These are phyloP conservation scores for Neurospora sp. DNA, from an alignment of 495 filamentous ascomycete species.

Conservation along the genomic window DNA sequence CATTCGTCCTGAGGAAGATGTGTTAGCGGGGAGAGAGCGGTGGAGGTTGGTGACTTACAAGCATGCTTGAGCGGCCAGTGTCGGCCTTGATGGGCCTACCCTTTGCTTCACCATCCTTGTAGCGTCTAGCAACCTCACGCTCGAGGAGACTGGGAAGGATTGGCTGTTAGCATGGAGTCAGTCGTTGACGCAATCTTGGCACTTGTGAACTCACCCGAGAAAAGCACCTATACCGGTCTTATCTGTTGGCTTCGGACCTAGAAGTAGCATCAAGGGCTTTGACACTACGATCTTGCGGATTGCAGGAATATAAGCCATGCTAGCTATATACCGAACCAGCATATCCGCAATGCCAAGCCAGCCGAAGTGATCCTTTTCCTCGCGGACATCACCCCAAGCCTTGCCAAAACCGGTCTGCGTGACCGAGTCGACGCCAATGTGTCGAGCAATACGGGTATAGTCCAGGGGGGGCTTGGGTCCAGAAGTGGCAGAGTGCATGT, in stretches of 20 bases:
- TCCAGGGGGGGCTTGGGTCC: constrained; percentile 3
- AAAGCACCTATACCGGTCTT: background rate
- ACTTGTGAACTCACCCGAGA: background rate
- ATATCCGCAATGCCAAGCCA: background rate
- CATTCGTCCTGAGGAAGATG: background rate
- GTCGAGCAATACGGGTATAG: background rate
- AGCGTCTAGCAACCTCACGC: background rate
- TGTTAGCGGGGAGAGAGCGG: background rate
- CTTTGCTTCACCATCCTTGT: background rate
- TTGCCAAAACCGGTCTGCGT: constrained; percentile 34
- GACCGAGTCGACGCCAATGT: constrained; percentile 31
- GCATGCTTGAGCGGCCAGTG: background rate
- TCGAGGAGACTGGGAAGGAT: background rate
- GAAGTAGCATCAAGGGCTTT: background rate
- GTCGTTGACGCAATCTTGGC: background rate
- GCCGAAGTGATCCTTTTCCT: background rate
- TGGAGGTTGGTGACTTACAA: background rate
- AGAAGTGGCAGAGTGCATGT: constrained; percentile 28
- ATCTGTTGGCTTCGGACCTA: background rate
- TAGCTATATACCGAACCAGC: background rate
- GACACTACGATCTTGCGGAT: background rate
- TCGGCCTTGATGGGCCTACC: background rate
- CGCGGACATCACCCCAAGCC: background rate
- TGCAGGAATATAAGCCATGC: background rate
- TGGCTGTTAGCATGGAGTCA: background rate